Evolutionary conservation across 495 filamentous ascomycete genomes (phyloP), one percentile per base, ranked within the genome.

Genomic region (Penicillium cataractarum): DNA sequence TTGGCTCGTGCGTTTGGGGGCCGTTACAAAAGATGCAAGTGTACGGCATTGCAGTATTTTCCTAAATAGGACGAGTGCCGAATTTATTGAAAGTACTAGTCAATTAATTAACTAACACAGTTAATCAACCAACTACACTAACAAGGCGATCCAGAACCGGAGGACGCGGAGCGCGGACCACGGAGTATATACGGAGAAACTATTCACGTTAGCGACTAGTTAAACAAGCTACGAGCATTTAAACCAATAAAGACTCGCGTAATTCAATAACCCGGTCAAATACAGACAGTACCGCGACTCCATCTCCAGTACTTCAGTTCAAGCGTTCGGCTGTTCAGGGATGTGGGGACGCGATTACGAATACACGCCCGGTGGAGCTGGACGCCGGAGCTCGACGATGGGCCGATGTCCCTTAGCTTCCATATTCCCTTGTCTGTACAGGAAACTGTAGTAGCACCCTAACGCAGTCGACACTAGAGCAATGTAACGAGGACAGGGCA

Each of bases 321-420:
- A 13, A 46, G 10, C 24, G 21, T 46, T 46, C 46, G 46, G 46
- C 46, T 50, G 24, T 50, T 29, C 46, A 50, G 24, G 46, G 24
- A 50, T 29, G 46, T 50, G 46, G 46, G 13, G 24, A 50, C 46
- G 46, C 46, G 15, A 50, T 50, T 50, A 50, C 46, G 46, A 27
- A 50, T 50, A 50, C 46, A 50, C 46, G 24, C 46, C 46, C 7
- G 46, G 46, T 49, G 46, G 46, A 50, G 46, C 46, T 29, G 13
- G 10, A 15, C n/a, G n/a, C n/a, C n/a, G n/a, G n/a, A n/a, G n/a
- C n/a, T n/a, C n/a, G n/a, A 31, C 13, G 21, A 22, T 46, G 42
- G 19, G 42, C 42, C 21, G 9, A 46, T 46, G 46, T 27, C 22
- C 21, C 21, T 49, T 49, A 15, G 21, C 22, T n/a, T n/a, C n/a